Percentiles rank a stretch among this genome's conserved stretches.
Evolutionary conservation across 371 early-diverging fungal genomes (phyloP).

Genomic region (Lichtheimia corymbifera): DNA sequence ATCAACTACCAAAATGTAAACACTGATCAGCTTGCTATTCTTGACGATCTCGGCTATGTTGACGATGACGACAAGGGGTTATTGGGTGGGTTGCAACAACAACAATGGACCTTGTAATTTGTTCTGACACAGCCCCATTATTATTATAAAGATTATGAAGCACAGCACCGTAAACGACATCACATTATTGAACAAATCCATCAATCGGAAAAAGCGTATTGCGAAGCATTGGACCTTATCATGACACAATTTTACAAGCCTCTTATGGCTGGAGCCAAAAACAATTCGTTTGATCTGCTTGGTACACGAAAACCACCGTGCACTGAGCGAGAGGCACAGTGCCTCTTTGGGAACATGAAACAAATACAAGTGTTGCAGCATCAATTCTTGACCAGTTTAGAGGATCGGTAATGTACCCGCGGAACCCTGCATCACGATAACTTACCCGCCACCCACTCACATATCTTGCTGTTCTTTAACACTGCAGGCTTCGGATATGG

Average conservation of each 20-base stretch:
- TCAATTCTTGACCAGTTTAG: no score
- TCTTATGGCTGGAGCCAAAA: slow-evolving; percentile 4
- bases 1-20: no score
- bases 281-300: slow-evolving; percentile 25
- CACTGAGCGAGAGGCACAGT: slow-evolving; percentile 40
- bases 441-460: neutral
- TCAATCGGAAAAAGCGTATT: slow-evolving; percentile 36
- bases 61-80: slow-evolving; percentile 24
- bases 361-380: no score
- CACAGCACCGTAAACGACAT: slow-evolving; percentile 38
- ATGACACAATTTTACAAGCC: slow-evolving; percentile 29
- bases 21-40: slow-evolving; percentile 18
- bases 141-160: slow-evolving; percentile 33
- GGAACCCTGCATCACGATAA: neutral
- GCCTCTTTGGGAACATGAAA: slow-evolving; percentile 45
- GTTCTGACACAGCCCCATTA: neutral
- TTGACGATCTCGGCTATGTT: slow-evolving; percentile 18
- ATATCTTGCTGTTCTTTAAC: no score
- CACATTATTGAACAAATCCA: slow-evolving; percentile 28
- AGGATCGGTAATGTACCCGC: no score
- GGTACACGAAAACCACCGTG: slow-evolving; percentile 43
- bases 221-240: slow-evolving; percentile 32
- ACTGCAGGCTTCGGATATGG: slow-evolving; percentile 19
- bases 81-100: slow-evolving; percentile 19
- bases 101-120: neutral